Evolutionary conservation across 2,329 filamentous ascomycete genomes (phyloP).

Genomic region (Byssochlamys sp.): DNA sequence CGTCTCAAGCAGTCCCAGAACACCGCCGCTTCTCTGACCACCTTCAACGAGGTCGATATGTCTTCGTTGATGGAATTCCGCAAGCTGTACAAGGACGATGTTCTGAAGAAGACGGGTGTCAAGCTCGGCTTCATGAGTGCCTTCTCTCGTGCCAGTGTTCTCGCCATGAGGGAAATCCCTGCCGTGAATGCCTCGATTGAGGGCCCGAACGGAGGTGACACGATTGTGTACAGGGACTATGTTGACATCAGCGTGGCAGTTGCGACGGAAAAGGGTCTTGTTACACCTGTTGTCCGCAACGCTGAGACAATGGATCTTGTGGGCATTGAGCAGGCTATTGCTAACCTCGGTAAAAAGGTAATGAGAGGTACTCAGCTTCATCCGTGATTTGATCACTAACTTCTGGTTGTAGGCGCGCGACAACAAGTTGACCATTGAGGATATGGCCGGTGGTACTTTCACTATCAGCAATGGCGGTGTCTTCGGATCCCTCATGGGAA

Average conservation of each 20-base stretch:
- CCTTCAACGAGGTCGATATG: constrained; percentile 99
- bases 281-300: constrained; percentile 93
- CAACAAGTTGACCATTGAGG: constrained; percentile 93
- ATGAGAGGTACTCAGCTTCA: background rate
- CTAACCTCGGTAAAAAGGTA: constrained; percentile 91
- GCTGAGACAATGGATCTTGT: constrained; percentile 80
- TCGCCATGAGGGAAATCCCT: constrained; percentile 92
- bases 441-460: constrained; percentile 97
- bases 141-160: constrained; percentile 77
- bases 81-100: constrained; percentile 91
- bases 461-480: constrained; percentile 96
- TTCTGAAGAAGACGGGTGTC: constrained; percentile 89
- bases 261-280: constrained; percentile 91
- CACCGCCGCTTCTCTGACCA: constrained; percentile 90
- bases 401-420: constrained; percentile 61
- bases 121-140: constrained; percentile 99
- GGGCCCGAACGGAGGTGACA: constrained; percentile 86
- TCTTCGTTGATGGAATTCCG: constrained; percentile 93
- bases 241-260: constrained; percentile 96
- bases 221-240: constrained; percentile 95
- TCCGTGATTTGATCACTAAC: constrained; percentile 6
- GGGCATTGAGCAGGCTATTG: constrained; percentile 80
- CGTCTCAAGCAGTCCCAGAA: constrained; percentile 98
- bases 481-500: constrained; percentile 94
- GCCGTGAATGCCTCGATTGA: constrained; percentile 95